A percentile compares a stretch with the other conserved stretches of the same genome.
Evolutionary conservation across 257 asterid species (phyloP).

Genomic region (Jaltomata sinuosa): DNA sequence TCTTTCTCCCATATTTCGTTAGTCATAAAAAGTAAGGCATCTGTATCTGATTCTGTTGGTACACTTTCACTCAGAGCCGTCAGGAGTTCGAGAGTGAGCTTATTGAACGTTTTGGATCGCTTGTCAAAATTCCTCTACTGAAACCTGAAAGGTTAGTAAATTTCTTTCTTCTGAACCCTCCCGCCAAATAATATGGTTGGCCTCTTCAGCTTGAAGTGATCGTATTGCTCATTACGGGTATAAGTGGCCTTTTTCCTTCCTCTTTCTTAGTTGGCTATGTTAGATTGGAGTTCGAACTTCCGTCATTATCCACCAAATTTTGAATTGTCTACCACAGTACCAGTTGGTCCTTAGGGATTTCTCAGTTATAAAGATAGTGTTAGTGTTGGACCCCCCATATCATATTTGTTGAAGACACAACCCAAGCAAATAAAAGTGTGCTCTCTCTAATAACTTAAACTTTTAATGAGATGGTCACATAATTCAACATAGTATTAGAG

Average conservation of each 20-base stretch:
- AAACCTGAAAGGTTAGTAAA: constrained; percentile 56
- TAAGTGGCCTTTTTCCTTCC: not conserved
- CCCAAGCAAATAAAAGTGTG: not conserved
- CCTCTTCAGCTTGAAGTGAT: not conserved
- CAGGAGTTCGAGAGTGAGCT: constrained; percentile 75
- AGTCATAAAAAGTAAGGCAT: not conserved
- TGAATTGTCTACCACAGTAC: not conserved
- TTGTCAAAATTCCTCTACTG: constrained; percentile 89
- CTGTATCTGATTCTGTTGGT: constrained; percentile 7
- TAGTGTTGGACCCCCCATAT: not conserved
- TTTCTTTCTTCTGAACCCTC: not conserved
- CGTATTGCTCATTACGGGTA: not conserved
- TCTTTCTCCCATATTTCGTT: not conserved
- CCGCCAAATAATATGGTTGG: not conserved
- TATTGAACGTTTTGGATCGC: constrained; percentile 79
- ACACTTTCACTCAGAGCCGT: constrained; percentile 48
- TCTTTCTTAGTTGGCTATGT: not conserved
- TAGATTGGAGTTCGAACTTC: not conserved
- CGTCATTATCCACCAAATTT: not conserved
- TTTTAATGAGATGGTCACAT: not conserved
- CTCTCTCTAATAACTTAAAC: not conserved
- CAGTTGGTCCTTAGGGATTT: not conserved
- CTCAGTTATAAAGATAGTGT: not conserved
- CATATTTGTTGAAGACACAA: not conserved
- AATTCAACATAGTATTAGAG: not conserved